These are phyloP conservation scores for Salicornia ramosissima DNA, from an alignment of 148 eudicot species.

Conservation along the genomic window DNA sequence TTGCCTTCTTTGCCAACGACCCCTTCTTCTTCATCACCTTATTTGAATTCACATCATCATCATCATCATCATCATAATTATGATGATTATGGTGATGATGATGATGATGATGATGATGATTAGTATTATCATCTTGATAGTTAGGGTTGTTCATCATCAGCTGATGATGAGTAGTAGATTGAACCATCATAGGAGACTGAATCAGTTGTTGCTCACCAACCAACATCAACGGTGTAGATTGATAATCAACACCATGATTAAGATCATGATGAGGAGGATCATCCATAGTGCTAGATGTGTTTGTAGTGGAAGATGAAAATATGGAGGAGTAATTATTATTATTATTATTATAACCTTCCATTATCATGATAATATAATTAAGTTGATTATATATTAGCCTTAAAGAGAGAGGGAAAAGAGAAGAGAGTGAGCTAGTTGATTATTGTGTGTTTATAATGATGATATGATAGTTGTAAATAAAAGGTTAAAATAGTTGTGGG, in stretches of 20 bases:
- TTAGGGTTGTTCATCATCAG: not conserved
- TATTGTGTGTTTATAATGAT: too few species aligned
- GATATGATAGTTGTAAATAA: not conserved
- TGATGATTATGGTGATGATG: not conserved
- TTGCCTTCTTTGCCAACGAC: slow-evolving; percentile 30
- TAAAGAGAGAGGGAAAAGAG: not conserved
- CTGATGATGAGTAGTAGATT: slow-evolving; percentile 5
- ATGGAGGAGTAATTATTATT: too few species aligned
- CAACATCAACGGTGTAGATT: slow-evolving; percentile 12
- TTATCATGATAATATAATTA: not conserved
- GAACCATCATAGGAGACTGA: not conserved
- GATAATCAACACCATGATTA: not conserved
- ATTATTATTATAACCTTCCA: slow-evolving; percentile 23
- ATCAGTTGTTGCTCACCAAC: not conserved
- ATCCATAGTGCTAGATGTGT: not conserved
- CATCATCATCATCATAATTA: slow-evolving; percentile 4
- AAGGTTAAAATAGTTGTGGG: not conserved
- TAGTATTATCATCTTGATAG: not conserved
- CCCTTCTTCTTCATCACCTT: slow-evolving; percentile 26
- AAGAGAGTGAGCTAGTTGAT: not conserved
- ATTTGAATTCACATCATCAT: not conserved
- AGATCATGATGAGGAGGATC: not conserved
- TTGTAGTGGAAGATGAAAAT: slow-evolving; percentile 17
- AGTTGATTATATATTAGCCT: too few species aligned
- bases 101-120: not conserved